Base-by-base conservation (phyloP, 2,329 filamentous ascomycete species). In the Pseudopyrenochaeta lycopersici region DNA sequence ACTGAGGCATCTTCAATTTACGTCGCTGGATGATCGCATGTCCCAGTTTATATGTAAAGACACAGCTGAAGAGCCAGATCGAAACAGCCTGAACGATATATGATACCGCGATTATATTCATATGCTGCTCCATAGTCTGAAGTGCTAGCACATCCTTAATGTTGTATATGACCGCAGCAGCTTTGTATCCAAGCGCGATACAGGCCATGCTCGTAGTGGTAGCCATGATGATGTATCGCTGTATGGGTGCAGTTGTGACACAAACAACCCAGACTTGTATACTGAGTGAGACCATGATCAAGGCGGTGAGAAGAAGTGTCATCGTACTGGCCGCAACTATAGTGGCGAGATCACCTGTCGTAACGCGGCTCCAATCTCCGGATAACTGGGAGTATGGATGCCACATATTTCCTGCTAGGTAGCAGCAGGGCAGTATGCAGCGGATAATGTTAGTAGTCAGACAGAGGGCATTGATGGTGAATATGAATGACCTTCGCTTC, bases 191-290 rank as follows among this genome's bases (percentile, higher is more conserved):
- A 31, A 86, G 74, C 1, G 84, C 79, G 6, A 83, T 58, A 6
- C 84, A 49, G 0, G 84, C 82, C 21, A 88, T 69, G 1, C 81
- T 23, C 1, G 74, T 66, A 0, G 85, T 87, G 12, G 80, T 40
- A 4, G 64, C 68, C 33, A 84, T 78, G 53, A 88, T 77, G 2
- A 75, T 21, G 46, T 68, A 66, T 29, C 81, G 79, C 48, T 82
- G 80, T 17, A 75, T 39, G 11, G 60, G 43, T 68, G 71, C 51
- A 2, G 81, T 66, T 0, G 82, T 86, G 38, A 83, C 77, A 66
- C 83, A 87, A 35, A 90, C 82, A n/a, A 87, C 85, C 45, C 84
- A 80, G 9, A 87, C 81, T 67, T 90, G 88, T 12, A 89, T 71
- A 31, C 87, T 78, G 15, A 90, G 78, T 3, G 86, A 89, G 5